Evolutionary conservation across 2,329 filamentous ascomycete species (phyloP).

Genomic region (Ophiostoma piceae): DNA sequence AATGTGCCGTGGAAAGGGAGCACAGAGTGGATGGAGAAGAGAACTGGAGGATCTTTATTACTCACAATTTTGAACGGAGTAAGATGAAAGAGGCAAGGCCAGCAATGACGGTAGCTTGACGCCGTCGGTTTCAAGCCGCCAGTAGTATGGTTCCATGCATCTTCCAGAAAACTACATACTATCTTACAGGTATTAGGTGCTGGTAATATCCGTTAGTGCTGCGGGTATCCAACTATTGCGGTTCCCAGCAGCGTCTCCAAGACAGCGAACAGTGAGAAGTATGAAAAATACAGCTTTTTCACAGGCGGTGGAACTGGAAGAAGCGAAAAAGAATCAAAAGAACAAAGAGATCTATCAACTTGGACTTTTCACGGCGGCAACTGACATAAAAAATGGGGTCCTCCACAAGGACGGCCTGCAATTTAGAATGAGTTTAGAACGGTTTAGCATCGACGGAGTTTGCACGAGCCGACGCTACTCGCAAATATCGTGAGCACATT

Average conservation of each 20-base stretch:
- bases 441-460: not conserved
- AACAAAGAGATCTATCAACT: not conserved
- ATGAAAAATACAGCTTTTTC: not conserved
- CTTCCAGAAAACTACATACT: not conserved
- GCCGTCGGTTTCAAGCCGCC: conserved; percentile 8
- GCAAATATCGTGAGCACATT: not conserved
- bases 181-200: not conserved
- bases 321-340: not conserved
- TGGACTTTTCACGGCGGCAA: not conserved
- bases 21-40: not conserved
- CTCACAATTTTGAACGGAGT: too few species aligned
- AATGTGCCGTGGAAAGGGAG: not conserved
- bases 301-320: too few species aligned
- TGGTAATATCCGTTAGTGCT: not conserved
- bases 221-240: not conserved
- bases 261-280: not conserved
- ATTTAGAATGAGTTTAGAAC: not conserved
- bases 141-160: not conserved
- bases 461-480: not conserved
- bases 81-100: not conserved
- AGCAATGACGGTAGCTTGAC: not conserved
- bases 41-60: not conserved
- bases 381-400: conserved; percentile 12
- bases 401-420: conserved; percentile 4
- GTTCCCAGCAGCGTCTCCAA: not conserved